Evolutionary conservation across 73 alveolate species (phyloP).

Genomic region (Stentor coeruleus): DNA sequence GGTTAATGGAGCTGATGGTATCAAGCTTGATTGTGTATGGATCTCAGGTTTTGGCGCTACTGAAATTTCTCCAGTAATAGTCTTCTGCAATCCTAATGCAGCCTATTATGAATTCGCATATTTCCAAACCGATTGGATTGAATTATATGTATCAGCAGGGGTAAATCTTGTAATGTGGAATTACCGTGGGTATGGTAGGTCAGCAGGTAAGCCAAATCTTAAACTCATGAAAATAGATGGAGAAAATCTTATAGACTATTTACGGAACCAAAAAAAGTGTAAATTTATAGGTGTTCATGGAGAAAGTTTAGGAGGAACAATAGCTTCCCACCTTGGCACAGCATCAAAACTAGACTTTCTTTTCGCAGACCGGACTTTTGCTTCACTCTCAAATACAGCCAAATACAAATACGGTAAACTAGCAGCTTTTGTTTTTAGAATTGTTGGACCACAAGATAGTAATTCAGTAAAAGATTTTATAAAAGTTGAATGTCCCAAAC

Average conservation of each 20-base stretch:
- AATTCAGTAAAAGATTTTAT: background rate
- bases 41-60: background rate
- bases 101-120: conserved; percentile 70
- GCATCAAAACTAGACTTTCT: conserved; percentile 46
- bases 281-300: conserved; percentile 62
- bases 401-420: conserved; percentile 19
- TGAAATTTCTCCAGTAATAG: conserved; percentile 46
- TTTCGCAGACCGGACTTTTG: conserved; percentile 75
- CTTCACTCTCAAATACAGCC: conserved; percentile 52
- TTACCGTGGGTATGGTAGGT: conserved; percentile 85
- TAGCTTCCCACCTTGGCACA: conserved; percentile 66
- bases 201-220: conserved; percentile 70
- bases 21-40: background rate
- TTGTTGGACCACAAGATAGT: background rate
- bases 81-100: conserved; percentile 89
- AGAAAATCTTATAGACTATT: conserved; percentile 50
- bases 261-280: conserved; percentile 32
- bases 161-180: conserved; percentile 84
- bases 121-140: conserved; percentile 81
- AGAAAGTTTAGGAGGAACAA: conserved; percentile 70
- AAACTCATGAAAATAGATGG: conserved; percentile 49
- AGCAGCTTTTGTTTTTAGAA: background rate
- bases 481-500: background rate
- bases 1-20: background rate
- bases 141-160: conserved; percentile 55